Evolutionary conservation across 2,329 filamentous ascomycete genomes (phyloP), one percentile per base, ranked within the genome.

Genomic region (Aureobasidium sp.): DNA sequence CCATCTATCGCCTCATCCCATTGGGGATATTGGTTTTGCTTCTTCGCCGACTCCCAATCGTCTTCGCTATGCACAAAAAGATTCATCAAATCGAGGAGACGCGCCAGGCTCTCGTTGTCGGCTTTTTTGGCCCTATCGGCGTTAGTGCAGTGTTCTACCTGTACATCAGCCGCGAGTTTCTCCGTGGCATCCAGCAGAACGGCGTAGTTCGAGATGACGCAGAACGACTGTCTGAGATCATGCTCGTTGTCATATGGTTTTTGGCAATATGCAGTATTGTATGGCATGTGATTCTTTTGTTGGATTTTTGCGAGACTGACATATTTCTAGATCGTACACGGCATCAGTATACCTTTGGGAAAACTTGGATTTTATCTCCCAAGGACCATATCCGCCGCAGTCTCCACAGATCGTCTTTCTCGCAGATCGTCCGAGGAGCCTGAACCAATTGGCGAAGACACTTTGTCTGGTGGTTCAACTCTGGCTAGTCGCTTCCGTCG

Each of bases 111-210:
- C 76, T 89, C 0, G 96, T 96, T 69, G 89, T 94, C 8, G 92
- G 92, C 0, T 96, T 96, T 77, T 97, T 97, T 66, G 92, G 92
- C 0, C 92, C 92, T 0, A 92, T 97, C 62, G 92, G 93, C 2
- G 92, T 96, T 1, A 90, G 89, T 17, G 92, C 91, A 1, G 83
- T 96, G 24, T 97, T 96, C 72, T 96, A 97, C 71, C 81, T 97
- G 6, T 95, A 92, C 70, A 79, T 96, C 65, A 87, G 84, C 44
- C 74, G 89, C 1, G 89, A 96, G 27, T 96, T 92, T 64, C 78
- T 97, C 2, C 71, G 72, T 7, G 70, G 77, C 3, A 73, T 86
- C 62, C 83, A 80, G 0, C 82, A 85, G 8, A 77, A 89, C 59
- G 86, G 84, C 0, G 70, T 81, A 36, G 76, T 84, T 15, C 81